Evolutionary conservation across 1,139 yeast genomes (phyloP).

Genomic region (Pichia sp.): DNA sequence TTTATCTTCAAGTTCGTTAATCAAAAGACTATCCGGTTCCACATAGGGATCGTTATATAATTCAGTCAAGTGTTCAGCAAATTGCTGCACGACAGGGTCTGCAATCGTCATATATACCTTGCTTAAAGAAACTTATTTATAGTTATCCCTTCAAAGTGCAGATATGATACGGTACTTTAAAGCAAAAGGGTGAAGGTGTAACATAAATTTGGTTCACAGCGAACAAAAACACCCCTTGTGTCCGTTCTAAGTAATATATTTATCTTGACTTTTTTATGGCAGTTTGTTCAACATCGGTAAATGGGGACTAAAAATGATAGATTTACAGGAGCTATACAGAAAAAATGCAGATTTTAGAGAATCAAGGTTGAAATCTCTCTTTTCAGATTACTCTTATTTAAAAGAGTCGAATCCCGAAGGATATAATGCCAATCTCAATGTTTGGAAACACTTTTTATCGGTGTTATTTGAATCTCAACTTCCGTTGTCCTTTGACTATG

Average conservation of each 20-base stretch:
- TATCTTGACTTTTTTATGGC: no score
- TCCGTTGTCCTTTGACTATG: slow-evolving; percentile 20
- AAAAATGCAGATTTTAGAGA: slow-evolving; percentile 12
- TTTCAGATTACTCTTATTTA: slow-evolving; percentile 53
- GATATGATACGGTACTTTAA: background rate
- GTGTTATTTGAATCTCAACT: slow-evolving; percentile 24
- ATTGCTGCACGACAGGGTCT: slow-evolving; percentile 23
- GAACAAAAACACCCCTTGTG: background rate
- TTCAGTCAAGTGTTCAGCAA: slow-evolving; percentile 20
- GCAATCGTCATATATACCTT: slow-evolving; percentile 14
- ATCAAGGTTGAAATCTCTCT: slow-evolving; percentile 56
- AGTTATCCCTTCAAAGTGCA: no score
- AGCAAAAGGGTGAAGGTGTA: background rate
- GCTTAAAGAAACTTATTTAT: no score
- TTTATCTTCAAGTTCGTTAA: slow-evolving; percentile 18
- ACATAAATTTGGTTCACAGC: background rate
- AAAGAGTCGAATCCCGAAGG: slow-evolving; percentile 61
- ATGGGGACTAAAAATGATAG: background rate
- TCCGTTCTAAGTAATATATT: no score
- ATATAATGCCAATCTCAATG: slow-evolving; percentile 59
- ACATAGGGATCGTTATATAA: slow-evolving; percentile 9
- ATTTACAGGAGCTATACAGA: slow-evolving; percentile 5
- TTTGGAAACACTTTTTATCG: slow-evolving; percentile 48
- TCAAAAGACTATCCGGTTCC: slow-evolving; percentile 17
- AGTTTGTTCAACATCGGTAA: no score